phyloP scores from a whole-genome alignment of 176 grass and related monocot species.

The Oropetium thomaeum region DNA sequence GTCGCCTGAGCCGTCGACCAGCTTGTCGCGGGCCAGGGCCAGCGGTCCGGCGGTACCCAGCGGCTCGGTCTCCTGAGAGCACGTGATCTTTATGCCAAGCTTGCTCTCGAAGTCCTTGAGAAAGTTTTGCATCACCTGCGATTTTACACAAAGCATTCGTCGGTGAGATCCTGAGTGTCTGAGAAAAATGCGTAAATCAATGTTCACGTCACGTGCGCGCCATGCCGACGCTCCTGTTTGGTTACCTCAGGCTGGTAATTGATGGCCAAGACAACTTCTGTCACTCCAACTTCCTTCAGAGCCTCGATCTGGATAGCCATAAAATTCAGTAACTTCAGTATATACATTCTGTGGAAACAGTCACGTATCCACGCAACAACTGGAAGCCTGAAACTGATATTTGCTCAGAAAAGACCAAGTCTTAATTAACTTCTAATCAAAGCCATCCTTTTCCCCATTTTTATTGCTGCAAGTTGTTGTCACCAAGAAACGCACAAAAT shows the following conservation, averaged over 20 bases:
- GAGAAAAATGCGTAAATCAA: constrained; percentile 9
- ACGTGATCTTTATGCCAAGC: constrained; percentile 79
- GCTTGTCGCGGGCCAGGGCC: constrained; percentile 73
- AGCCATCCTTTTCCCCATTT: background rate
- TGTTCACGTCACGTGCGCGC: background rate
- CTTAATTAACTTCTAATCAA: constrained; percentile 8
- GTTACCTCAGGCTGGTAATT: constrained; percentile 93
- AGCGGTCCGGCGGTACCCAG: constrained; percentile 70
- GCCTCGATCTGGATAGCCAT: constrained; percentile 65
- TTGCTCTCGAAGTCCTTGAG: constrained; percentile 88
- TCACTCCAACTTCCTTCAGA: constrained; percentile 85
- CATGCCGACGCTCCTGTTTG: background rate
- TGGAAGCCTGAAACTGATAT: background rate
- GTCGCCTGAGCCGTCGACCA: constrained; percentile 56
- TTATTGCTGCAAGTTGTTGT: background rate
- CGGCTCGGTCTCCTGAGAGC: constrained; percentile 87
- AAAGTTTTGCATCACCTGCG: constrained; percentile 83
- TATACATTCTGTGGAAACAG: background rate
- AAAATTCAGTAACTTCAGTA: constrained; percentile 17
- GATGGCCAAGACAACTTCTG: constrained; percentile 81
- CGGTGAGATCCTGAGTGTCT: constrained; percentile 30
- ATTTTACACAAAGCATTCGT: constrained; percentile 14
- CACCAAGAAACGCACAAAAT: background rate
- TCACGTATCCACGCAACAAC: background rate
- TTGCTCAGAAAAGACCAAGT: background rate